Conservation (phyloP, 148 eudicot species). For the Mesembryanthemum crystallinum region DNA sequence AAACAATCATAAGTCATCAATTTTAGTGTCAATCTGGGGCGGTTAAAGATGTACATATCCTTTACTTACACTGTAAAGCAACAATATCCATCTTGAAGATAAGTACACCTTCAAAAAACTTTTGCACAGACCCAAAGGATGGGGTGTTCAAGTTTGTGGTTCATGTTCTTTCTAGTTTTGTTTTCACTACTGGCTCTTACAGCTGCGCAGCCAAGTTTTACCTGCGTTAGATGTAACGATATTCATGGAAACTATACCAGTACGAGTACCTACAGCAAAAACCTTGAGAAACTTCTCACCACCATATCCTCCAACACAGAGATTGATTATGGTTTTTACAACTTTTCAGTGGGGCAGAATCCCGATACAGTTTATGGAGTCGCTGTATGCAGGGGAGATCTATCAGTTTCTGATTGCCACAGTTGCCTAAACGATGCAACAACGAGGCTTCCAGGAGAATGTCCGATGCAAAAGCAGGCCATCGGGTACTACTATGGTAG, state of each 20-base stretch:
- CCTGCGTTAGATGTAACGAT: not conserved
- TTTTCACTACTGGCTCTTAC: not conserved
- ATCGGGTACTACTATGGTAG: not conserved
- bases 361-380: conserved; percentile 24
- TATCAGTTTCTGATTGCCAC: conserved; percentile 1
- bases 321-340: conserved; percentile 37
- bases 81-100: too few relatives aligned
- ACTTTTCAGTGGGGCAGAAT: conserved; percentile 30
- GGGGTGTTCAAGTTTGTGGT: too few relatives aligned
- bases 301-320: conserved; percentile 16
- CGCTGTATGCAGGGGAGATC: conserved; percentile 21
- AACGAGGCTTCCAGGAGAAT: not conserved
- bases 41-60: too few relatives aligned
- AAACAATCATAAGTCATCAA: not conserved
- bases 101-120: too few relatives aligned
- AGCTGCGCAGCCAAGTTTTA: not conserved
- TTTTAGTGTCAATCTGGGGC: too few relatives aligned
- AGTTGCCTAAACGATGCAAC: conserved; percentile 3
- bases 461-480: not conserved
- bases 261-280: conserved; percentile 7
- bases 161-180: too few relatives aligned
- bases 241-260: not conserved
- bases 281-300: conserved; percentile 8
- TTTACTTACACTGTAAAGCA: too few relatives aligned
- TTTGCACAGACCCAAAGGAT: too few relatives aligned